Conservation (phyloP, 192 early-diverging fungal species). For the Lunasporangiospora selenospora region DNA sequence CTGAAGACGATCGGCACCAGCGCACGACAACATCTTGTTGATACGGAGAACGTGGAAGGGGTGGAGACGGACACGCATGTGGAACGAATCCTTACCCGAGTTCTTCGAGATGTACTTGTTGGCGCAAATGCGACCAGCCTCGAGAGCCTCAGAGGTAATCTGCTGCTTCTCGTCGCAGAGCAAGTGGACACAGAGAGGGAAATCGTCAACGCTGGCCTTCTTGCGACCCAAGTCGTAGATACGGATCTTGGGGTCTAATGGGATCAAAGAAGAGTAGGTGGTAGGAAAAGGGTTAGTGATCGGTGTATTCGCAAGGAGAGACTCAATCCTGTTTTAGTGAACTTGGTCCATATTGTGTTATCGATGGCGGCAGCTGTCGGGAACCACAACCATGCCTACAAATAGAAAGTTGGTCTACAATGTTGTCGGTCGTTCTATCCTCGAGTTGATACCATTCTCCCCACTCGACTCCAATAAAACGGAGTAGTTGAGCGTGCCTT, state of each 20-base stretch:
- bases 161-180: slow-evolving; percentile 98
- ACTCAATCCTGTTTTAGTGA: too few species aligned
- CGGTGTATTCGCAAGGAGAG: too few species aligned
- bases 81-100: slow-evolving; percentile 99
- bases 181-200: slow-evolving; percentile 96
- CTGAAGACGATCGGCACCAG: slow-evolving; percentile 98
- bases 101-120: slow-evolving; percentile 99
- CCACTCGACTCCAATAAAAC: too few species aligned
- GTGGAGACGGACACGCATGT: slow-evolving; percentile 98
- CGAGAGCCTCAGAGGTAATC: slow-evolving; percentile 97
- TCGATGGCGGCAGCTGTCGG: too few species aligned
- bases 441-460: too few species aligned
- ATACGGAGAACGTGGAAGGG: slow-evolving; percentile 99
- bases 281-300: not conserved
- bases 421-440: too few species aligned
- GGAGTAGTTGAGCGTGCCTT: too few species aligned
- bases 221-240: slow-evolving; percentile 98
- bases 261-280: not conserved
- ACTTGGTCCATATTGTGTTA: too few species aligned
- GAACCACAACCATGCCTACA: too few species aligned
- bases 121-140: slow-evolving; percentile 96
- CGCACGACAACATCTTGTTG: slow-evolving; percentile 99
- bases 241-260: slow-evolving; percentile 91
- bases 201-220: slow-evolving; percentile 97
- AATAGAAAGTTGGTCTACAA: too few species aligned